Percentiles rank a stretch among this genome's conserved stretches.
These are phyloP conservation scores for Penicillium sp. DNA, from an alignment of 2,329 filamentous ascomycete genomes.

Conservation along the genomic window DNA sequence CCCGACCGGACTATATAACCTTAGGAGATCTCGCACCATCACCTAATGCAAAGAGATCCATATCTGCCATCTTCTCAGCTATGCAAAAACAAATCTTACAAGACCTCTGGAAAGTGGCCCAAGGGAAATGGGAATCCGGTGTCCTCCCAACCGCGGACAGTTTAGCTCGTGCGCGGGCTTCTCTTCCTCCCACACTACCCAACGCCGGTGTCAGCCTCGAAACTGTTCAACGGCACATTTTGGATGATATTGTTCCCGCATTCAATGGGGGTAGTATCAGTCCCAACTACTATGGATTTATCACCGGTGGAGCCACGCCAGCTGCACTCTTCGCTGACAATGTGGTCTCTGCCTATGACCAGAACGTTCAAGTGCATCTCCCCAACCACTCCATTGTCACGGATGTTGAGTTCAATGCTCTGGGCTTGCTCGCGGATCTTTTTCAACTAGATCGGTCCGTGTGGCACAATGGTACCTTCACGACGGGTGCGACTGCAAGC, in stretches of 20 bases:
- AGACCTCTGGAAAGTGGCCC: slow-evolving; percentile 33
- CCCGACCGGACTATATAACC: slow-evolving; percentile 15
- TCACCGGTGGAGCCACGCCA: slow-evolving; percentile 78
- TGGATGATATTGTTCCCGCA: slow-evolving; percentile 50
- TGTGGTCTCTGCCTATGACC: slow-evolving; percentile 76
- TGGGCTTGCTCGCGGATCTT: slow-evolving; percentile 69
- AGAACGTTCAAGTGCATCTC: slow-evolving; percentile 82
- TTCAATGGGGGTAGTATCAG: slow-evolving; percentile 67
- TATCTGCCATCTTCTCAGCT: not conserved
- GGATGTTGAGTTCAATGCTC: slow-evolving; percentile 70
- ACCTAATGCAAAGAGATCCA: not conserved
- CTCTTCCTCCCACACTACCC: slow-evolving; percentile 33
- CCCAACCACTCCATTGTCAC: slow-evolving; percentile 74
- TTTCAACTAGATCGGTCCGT: slow-evolving; percentile 57
- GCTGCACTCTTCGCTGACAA: slow-evolving; percentile 81
- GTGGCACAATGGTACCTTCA: slow-evolving; percentile 77
- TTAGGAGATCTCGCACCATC: not conserved
- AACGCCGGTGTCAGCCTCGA: slow-evolving; percentile 34
- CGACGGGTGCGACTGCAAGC: slow-evolving; percentile 70
- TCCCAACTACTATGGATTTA: slow-evolving; percentile 81
- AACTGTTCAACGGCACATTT: slow-evolving; percentile 39
- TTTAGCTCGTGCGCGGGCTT: slow-evolving; percentile 35
- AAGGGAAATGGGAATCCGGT: slow-evolving; percentile 30
- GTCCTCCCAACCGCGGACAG: slow-evolving; percentile 35
- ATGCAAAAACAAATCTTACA: slow-evolving; percentile 27